These are phyloP conservation scores for Acacia melanoxylon DNA, from an alignment of 306 rosid species.

Conservation along the genomic window DNA sequence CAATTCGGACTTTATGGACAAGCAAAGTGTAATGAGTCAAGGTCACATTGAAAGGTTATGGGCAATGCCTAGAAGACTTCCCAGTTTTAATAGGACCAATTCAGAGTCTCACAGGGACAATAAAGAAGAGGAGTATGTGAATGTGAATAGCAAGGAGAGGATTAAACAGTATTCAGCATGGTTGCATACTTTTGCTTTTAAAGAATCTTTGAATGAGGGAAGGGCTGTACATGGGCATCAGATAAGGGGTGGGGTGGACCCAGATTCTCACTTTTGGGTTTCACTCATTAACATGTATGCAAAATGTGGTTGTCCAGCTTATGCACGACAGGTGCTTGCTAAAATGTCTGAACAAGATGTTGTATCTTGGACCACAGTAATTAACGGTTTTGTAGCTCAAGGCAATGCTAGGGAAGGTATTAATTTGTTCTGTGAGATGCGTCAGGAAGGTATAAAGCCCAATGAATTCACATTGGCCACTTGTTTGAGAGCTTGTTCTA, in stretches of 20 bases:
- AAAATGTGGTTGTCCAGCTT: slow-evolving; percentile 22
- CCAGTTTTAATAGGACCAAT: background rate
- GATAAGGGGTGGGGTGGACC: slow-evolving; percentile 29
- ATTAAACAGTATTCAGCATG: slow-evolving; percentile 32
- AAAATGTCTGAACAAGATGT: slow-evolving; percentile 39
- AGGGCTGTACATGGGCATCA: slow-evolving; percentile 36
- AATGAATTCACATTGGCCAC: slow-evolving; percentile 38
- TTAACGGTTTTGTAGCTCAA: slow-evolving; percentile 37
- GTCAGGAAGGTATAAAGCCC: slow-evolving; percentile 32
- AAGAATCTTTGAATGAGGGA: slow-evolving; percentile 37
- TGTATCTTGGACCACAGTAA: slow-evolving; percentile 42
- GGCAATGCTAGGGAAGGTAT: slow-evolving; percentile 32
- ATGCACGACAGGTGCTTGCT: slow-evolving; percentile 37
- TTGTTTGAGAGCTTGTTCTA: slow-evolving; percentile 38
- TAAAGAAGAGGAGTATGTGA: background rate
- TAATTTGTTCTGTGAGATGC: slow-evolving; percentile 40
- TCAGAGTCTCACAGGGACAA: background rate
- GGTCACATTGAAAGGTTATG: background rate
- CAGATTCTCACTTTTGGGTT: slow-evolving; percentile 39
- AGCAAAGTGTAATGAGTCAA: background rate
- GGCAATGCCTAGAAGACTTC: background rate
- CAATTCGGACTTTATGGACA: slow-evolving; percentile 1
- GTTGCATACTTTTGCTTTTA: slow-evolving; percentile 38
- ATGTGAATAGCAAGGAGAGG: slow-evolving; percentile 25
- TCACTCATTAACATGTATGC: slow-evolving; percentile 31